Conservation (phyloP, 805 yeast genomes). For the Kluyveromyces nonfermentans region DNA sequence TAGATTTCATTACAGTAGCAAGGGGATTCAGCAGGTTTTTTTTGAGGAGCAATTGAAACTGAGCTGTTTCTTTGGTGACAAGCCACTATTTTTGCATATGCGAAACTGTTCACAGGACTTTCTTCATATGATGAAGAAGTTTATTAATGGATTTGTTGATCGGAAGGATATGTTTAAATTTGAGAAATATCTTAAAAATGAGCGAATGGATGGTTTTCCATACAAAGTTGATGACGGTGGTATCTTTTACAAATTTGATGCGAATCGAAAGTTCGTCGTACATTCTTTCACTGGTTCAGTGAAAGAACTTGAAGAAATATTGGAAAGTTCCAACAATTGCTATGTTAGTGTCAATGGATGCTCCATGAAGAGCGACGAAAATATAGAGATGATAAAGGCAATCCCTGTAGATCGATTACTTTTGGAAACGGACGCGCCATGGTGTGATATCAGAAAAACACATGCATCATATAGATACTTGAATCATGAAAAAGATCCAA, state of each 20-base stretch:
- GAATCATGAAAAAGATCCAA: slow-evolving; percentile 39
- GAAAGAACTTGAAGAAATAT: slow-evolving; percentile 49
- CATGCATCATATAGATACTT: slow-evolving; percentile 64
- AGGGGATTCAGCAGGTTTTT: slow-evolving; percentile 53
- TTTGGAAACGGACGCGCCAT: slow-evolving; percentile 95
- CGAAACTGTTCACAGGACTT: slow-evolving; percentile 81
- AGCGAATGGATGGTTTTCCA: neutral
- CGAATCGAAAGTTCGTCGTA: slow-evolving; percentile 59
- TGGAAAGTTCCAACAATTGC: slow-evolving; percentile 32
- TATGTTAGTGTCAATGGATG: slow-evolving; percentile 89
- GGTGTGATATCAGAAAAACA: slow-evolving; percentile 89
- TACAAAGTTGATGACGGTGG: slow-evolving; percentile 5
- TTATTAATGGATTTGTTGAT: slow-evolving; percentile 35
- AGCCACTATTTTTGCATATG: slow-evolving; percentile 88
- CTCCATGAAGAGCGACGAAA: slow-evolving; percentile 71
- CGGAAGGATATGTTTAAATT: slow-evolving; percentile 17
- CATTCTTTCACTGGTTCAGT: slow-evolving; percentile 89
- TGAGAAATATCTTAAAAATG: slow-evolving; percentile 3
- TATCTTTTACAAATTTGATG: slow-evolving; percentile 25
- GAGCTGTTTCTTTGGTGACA: slow-evolving; percentile 32
- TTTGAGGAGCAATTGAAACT: slow-evolving; percentile 69
- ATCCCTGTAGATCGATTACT: slow-evolving; percentile 67
- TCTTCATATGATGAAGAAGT: slow-evolving; percentile 51
- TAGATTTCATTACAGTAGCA: slow-evolving; percentile 66
- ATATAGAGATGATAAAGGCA: slow-evolving; percentile 49